Base-by-base conservation (phyloP, 495 filamentous ascomycete species). In the Hypoxylon lenormandii region DNA sequence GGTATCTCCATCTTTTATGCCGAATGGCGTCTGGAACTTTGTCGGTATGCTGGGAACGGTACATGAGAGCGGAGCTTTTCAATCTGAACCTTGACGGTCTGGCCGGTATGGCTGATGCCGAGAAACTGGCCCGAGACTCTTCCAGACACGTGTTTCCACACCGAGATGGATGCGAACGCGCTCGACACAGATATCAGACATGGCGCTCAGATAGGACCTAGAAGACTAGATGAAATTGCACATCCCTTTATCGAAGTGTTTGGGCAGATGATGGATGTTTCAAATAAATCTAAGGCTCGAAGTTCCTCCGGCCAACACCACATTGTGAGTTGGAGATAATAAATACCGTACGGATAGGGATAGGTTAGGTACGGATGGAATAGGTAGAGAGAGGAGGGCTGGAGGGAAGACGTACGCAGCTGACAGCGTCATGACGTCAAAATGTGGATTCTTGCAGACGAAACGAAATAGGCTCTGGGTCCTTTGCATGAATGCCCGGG, bases 381-480 rank as follows among this genome's bases (percentile, higher is more conserved):
- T 45, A 30, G 58, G 16, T 28, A 36, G 42, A 22, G 42, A 53
- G 22, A 52, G 50, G 37, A 55, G 54, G n/a, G 12, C 37, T 5
- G 48, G 53, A 21, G 47, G 22, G 47, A 22, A 15, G 56, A 52
- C 45, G 50, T 10, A 60, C 22, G 59, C 30, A 54, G 49, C 47
- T 56, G 43, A 47, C 22, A 50, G 48, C n/a, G n/a, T 47, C 50
- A 60, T 70, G 60, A 70, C 66, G 66, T 70, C 66, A 70, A n/a
- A 22, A 18, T 55, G 66, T 65, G 66, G 66, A 65, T 51, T 60
- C 40, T 18, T 64, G 66, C 66, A 64, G 66, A 42, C 36, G 28
- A 64, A 47, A 43, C 52, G 19, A 38, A 69, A 69, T 69, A 63
- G 47, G 40, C 65, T 58, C 58, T 57, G 40, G 46, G 45, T 43